Evolutionary conservation across 306 rosid genomes (phyloP).

Genomic region (Cucumis hystrix): DNA sequence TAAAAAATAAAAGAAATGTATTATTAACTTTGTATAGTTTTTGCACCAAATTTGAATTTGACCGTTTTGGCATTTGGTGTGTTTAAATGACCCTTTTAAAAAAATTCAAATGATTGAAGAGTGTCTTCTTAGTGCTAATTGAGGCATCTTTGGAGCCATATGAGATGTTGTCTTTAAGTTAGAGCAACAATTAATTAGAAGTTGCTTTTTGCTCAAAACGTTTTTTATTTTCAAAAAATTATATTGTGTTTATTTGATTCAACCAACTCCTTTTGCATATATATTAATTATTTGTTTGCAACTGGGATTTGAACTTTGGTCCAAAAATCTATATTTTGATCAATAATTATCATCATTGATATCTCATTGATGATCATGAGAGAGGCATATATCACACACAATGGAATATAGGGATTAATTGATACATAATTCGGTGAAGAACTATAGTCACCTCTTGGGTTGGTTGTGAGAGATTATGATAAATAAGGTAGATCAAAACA

Average conservation of each 20-base stretch:
- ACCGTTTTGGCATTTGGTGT: background rate
- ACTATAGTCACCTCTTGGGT: background rate
- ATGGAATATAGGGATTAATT: background rate
- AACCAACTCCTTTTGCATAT: background rate
- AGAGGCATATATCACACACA: background rate
- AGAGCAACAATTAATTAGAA: background rate
- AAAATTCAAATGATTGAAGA: background rate
- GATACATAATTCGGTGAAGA: background rate
- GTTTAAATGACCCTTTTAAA: too few relatives aligned
- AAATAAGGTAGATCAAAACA: background rate
- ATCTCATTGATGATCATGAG: too few relatives aligned
- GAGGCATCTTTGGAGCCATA: background rate
- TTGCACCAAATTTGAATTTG: background rate
- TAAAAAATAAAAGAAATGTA: too few relatives aligned
- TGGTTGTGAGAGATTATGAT: background rate
- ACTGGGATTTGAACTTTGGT: background rate
- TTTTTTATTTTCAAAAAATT: background rate
- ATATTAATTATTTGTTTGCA: background rate
- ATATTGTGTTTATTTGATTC: background rate
- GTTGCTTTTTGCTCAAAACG: background rate
- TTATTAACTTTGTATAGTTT: too few relatives aligned
- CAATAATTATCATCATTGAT: background rate
- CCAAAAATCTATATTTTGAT: background rate
- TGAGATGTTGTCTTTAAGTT: constrained; percentile 2
- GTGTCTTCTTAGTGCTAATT: background rate